Evolutionary conservation across 2,329 filamentous ascomycete species (phyloP).

Genomic region (Lachnellula subtilissima): DNA sequence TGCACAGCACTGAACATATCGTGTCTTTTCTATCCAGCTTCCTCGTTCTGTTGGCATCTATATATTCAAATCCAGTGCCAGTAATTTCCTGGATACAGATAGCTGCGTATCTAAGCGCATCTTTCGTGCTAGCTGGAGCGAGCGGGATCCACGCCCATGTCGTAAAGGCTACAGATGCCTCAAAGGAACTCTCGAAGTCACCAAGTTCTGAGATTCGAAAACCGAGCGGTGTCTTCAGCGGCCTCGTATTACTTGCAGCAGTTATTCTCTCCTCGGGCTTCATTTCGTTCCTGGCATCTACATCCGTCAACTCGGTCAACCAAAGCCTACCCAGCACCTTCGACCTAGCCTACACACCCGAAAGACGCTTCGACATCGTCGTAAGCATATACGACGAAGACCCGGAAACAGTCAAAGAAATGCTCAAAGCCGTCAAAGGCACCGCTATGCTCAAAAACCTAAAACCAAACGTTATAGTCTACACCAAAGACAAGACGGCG

Average conservation of each 20-base stretch:
- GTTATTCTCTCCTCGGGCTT: slow-evolving; percentile 3
- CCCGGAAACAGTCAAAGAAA: slow-evolving; percentile 14
- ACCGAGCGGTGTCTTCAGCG: slow-evolving; percentile 8
- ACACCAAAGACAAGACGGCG: slow-evolving; percentile 22
- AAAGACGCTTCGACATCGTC: slow-evolving; percentile 27
- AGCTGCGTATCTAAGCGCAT: slow-evolving; percentile 11
- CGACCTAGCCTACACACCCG: slow-evolving; percentile 15
- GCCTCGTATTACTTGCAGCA: slow-evolving; percentile 1
- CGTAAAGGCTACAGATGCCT: slow-evolving; percentile 2
- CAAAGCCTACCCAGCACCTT: slow-evolving; percentile 7
- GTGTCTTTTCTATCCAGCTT: slow-evolving; percentile 13
- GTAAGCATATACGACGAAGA: slow-evolving; percentile 25
- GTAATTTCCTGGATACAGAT: slow-evolving; percentile 19
- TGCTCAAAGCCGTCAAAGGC: slow-evolving; percentile 18
- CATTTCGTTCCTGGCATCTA: slow-evolving; percentile 1
- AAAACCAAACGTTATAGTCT: slow-evolving; percentile 20
- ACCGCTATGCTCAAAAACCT: slow-evolving; percentile 19
- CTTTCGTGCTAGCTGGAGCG: slow-evolving; percentile 9
- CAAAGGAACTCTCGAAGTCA: neutral
- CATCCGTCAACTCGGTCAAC: slow-evolving; percentile 6
- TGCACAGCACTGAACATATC: slow-evolving; percentile 6
- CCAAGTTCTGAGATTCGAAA: slow-evolving; percentile 1
- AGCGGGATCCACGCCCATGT: slow-evolving; percentile 9
- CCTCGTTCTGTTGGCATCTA: slow-evolving; percentile 10
- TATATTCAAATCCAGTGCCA: slow-evolving; percentile 15